A percentile compares a stretch with the other conserved stretches of the same genome.
phyloP scores from a whole-genome alignment of 140 eudicot species.

The Flaveria floridana region DNA sequence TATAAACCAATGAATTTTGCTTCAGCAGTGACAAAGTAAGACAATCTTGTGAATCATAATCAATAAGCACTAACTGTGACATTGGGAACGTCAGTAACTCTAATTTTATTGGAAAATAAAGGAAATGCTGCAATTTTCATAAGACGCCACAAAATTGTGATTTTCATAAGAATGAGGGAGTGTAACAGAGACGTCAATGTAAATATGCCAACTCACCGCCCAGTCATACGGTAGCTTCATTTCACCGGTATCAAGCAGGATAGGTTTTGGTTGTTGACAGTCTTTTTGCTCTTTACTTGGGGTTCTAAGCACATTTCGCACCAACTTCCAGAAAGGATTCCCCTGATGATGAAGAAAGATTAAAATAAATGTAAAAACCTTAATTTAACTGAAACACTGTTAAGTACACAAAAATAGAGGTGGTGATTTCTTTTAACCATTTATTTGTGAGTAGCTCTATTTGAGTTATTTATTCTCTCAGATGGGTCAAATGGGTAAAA shows the following conservation, averaged over 20 bases:
- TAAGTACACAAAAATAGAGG: background rate
- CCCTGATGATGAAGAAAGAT: slow-evolving; percentile 46
- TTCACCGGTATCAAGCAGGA: slow-evolving; percentile 94
- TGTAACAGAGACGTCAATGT: background rate
- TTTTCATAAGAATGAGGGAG: background rate
- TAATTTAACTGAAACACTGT: slow-evolving; percentile 6
- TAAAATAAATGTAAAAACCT: slow-evolving; percentile 4
- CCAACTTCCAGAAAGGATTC: slow-evolving; percentile 90
- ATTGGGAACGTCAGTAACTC: background rate
- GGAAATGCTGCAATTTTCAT: background rate
- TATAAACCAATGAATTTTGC: background rate
- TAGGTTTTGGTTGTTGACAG: slow-evolving; percentile 92
- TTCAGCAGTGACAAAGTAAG: background rate
- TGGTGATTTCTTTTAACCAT: background rate
- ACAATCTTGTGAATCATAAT: background rate
- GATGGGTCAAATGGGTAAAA: background rate
- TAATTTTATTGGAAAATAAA: background rate
- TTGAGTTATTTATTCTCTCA: background rate
- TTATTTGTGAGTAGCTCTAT: background rate
- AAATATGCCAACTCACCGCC: slow-evolving; percentile 69
- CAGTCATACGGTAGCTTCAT: slow-evolving; percentile 95
- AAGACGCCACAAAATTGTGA: background rate
- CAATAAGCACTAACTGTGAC: background rate
- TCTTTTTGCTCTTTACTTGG: slow-evolving; percentile 73
- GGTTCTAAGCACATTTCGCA: slow-evolving; percentile 74